Percentiles rank a stretch among this genome's conserved stretches.
Evolutionary conservation across 1,284 basidiomycete species (phyloP).

Genomic region (Cutaneotrichosporon cavernicola): DNA sequence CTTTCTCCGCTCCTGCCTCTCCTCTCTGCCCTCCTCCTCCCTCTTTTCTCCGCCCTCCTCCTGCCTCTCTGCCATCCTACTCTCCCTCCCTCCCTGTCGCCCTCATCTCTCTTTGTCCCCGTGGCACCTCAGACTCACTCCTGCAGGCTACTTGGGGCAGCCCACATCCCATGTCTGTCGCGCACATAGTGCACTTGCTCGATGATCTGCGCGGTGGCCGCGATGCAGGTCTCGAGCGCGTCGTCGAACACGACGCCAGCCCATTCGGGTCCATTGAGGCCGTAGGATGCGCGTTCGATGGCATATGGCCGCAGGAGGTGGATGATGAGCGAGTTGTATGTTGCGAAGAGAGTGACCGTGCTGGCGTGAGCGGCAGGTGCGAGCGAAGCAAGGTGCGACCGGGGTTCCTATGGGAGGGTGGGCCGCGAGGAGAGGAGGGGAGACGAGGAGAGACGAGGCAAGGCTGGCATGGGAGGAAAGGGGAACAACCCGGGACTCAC

Average conservation of each 20-base stretch:
- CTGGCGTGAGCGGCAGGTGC: not conserved
- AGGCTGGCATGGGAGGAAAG: too few relatives aligned
- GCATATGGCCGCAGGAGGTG: constrained; percentile 6
- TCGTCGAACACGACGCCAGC: not conserved
- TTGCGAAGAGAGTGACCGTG: constrained; percentile 1
- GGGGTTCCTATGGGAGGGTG: too few relatives aligned
- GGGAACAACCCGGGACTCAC: not conserved
- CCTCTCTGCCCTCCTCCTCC: too few relatives aligned
- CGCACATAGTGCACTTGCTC: constrained; percentile 3
- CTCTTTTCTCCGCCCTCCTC: too few relatives aligned
- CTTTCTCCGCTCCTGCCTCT: too few relatives aligned
- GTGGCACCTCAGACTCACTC: not conserved
- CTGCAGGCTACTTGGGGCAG: not conserved
- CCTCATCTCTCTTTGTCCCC: too few relatives aligned
- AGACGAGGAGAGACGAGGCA: too few relatives aligned
- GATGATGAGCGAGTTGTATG: not conserved
- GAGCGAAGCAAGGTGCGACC: not conserved
- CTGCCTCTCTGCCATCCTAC: not conserved
- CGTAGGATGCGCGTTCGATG: not conserved
- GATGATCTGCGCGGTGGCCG: not conserved
- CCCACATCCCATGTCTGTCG: not conserved
- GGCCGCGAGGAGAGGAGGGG: too few relatives aligned
- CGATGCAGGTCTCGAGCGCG: not conserved
- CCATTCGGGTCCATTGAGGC: not conserved
- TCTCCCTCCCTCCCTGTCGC: not conserved